Percentiles rank a stretch among this genome's conserved stretches.
phyloP scores from a whole-genome alignment of 148 eudicot genomes.

The Polygonum maritimum region DNA sequence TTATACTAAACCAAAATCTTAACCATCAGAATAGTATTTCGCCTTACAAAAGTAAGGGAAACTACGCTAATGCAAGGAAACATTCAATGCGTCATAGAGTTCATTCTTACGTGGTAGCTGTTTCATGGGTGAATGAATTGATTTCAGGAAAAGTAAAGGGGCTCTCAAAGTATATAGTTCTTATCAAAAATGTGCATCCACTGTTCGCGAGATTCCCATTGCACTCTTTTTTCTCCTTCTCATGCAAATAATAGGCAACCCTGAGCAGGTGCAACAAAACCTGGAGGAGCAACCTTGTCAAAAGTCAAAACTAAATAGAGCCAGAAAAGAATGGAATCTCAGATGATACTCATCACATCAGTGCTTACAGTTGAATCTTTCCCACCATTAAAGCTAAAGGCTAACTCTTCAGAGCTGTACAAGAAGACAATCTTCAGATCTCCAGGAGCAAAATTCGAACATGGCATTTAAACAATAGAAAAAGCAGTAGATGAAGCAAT shows the following conservation, averaged over 20 bases:
- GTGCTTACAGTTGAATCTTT: slow-evolving; percentile 94
- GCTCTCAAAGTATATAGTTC: slow-evolving; percentile 92
- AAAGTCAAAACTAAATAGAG: slow-evolving; percentile 6
- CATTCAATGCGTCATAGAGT: background rate
- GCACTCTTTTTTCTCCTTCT: slow-evolving; percentile 23
- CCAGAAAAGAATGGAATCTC: too few species aligned
- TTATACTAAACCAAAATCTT: background rate
- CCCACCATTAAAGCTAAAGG: slow-evolving; percentile 98
- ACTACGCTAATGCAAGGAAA: background rate
- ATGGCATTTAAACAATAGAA: too few species aligned
- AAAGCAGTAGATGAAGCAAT: too few species aligned
- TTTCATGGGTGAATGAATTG: slow-evolving; percentile 85
- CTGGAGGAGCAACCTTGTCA: slow-evolving; percentile 26
- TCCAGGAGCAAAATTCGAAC: too few species aligned
- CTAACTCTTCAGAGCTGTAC: slow-evolving; percentile 83
- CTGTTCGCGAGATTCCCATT: slow-evolving; percentile 29
- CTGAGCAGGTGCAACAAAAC: slow-evolving; percentile 89
- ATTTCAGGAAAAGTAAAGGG: slow-evolving; percentile 77
- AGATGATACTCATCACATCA: slow-evolving; percentile 4
- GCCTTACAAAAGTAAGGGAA: background rate
- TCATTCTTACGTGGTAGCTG: slow-evolving; percentile 52
- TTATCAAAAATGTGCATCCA: slow-evolving; percentile 51
- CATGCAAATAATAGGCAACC: slow-evolving; percentile 77
- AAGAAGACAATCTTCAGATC: slow-evolving; percentile 16
- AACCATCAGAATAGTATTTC: background rate